Base-by-base conservation (phyloP, 2,329 filamentous ascomycete species). In the Purpureocillium takamizusanense region DNA sequence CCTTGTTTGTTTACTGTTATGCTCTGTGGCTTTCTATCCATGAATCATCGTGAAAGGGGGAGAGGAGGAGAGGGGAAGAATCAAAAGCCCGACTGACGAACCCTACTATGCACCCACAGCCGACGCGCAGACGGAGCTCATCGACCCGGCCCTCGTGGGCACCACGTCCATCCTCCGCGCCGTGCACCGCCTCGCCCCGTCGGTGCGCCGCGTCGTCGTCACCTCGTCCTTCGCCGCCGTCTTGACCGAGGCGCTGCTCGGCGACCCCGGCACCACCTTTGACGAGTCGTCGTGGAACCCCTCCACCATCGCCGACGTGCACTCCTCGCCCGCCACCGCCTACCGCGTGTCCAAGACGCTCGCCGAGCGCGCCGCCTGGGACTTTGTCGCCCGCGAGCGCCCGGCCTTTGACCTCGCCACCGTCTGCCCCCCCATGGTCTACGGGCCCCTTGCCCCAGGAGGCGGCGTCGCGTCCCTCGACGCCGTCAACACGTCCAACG, bases 151-250 rank as follows among this genome's bases (percentile, higher is more conserved):
- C 4, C 60, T 78, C 33, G 61, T 70, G 38, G 77, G 74, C 44
- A 77, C 74, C 1, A 83, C 79, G 47, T 82, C 81, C 27, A 77
- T 92, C 39, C 78, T 86, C 28, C 73, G 81, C 46, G 79, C 84
- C 14, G 70, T 90, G 45, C 78, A 81, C 51, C 65, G 67, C 43
- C 46, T 74, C 55, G 53, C 72, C 1, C 72, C 72, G 0, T 46
- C 46, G 6, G 83, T 94, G 37, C 86, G 81, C 62, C 74, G 81
- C 42, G 82, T 94, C 12, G 79, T 83, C 40, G 56, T 80, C 34
- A 77, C 72, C 13, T 72, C 68, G 29, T 75, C 72, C 27, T 76
- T 76, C 53, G 72, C 72, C 15, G 62, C 72, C 43, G 66, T 76
- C 47, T 33, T 75, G 13, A 53, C 66, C 43, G 59, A 61, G 30